Percentiles rank a stretch among this genome's conserved stretches.
Evolutionary conservation across 1,284 basidiomycete species (phyloP).

Genomic region (Cystobasidiaceae sp.): DNA sequence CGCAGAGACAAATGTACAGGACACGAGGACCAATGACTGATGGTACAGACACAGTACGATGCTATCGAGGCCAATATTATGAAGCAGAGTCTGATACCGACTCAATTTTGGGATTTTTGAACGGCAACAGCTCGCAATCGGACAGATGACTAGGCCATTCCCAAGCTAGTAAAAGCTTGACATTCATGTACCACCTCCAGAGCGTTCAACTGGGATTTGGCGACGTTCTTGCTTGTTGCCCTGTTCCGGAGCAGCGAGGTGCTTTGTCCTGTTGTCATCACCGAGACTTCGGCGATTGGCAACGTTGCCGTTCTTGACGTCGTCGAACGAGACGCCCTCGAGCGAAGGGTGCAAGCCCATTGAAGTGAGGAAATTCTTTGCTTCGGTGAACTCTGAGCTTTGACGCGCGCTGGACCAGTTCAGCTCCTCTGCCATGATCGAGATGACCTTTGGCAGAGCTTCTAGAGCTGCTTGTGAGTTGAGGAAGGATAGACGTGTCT

Average conservation of each 20-base stretch:
- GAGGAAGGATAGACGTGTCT: constrained; percentile 81
- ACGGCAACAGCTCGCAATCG: too few species aligned
- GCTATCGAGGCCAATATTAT: too few species aligned
- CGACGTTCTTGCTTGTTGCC: constrained; percentile 50
- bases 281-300: constrained; percentile 26
- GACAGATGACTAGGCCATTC: too few species aligned
- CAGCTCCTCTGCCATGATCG: constrained; percentile 84
- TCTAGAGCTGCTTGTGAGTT: constrained; percentile 82
- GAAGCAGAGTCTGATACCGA: too few species aligned
- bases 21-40: too few species aligned
- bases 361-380: constrained; percentile 48
- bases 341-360: constrained; percentile 45
- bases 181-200: constrained; percentile 68
- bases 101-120: too few species aligned
- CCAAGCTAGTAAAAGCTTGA: too few species aligned
- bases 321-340: constrained; percentile 34
- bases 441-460: constrained; percentile 77
- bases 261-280: constrained; percentile 16
- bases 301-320: constrained; percentile 38
- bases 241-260: constrained; percentile 19
- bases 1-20: too few species aligned
- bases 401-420: constrained; percentile 64
- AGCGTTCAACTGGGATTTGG: constrained; percentile 76
- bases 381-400: constrained; percentile 56
- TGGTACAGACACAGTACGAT: too few species aligned